Base-by-base conservation (phyloP, 768 basidiomycete species). In the Vararia minispora region DNA sequence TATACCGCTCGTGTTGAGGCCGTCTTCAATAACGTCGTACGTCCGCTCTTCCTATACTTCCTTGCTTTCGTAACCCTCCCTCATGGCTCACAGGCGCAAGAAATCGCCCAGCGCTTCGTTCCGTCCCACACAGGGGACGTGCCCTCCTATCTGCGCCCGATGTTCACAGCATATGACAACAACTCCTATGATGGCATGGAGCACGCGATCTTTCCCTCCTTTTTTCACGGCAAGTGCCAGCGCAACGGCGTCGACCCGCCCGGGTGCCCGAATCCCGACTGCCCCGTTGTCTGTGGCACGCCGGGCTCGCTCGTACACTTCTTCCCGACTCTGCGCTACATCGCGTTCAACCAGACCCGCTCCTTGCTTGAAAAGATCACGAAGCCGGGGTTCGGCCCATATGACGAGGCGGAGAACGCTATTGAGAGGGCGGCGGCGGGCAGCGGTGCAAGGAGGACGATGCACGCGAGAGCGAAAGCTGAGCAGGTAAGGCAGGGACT, bases 211-310 rank as follows among this genome's bases (percentile, higher is more conserved):
- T 86, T 86, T 46, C 73, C 74, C 5, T 52, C 58, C n/a, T 72
- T 61, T 58, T 87, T 87, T 54, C 83, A 86, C 45, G 84, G 83
- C 40, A 86, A 81, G 57, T 85, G 83, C 49, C 69, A 70, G 52
- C 47, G 62, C 17, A 60, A 70, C 30, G 72, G 73, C 28, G 58
- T 65, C 40, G 70, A 79, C 28, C 83, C 82, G 12, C 37, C 59
- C 2, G 83, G 84, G 17, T 86, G 84, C 48, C 83, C 83, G 7
- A 81, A 85, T 47, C 80, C 82, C 25, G 74, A 85, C 50, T 87
- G 83, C 52, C 72, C 79, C 16, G 70, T 83, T 39, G 71, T 84
- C 23, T 86, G 83, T 45, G 82, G 84, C 50, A 86, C 83, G 5
- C 80, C 84, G n/a, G 82, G 83, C 8, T 85, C 82, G 3, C 57